phyloP scores from a whole-genome alignment of 75 land plant genomes.

The Azolla pinnata region DNA sequence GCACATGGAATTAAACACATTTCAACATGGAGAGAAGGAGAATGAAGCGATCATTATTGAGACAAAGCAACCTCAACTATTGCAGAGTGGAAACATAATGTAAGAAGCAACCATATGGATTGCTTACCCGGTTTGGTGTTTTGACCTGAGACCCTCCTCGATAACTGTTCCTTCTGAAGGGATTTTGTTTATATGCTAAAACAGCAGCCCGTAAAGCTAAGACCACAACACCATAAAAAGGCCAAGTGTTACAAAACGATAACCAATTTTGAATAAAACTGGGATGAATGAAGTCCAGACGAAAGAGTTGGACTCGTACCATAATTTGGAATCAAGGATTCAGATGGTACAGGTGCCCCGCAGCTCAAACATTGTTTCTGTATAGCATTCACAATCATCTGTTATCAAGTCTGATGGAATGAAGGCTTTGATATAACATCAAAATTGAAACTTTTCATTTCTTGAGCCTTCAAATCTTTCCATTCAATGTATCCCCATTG shows the following conservation, averaged over 20 bases:
- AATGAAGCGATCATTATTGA: too few relatives aligned
- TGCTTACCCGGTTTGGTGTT: conserved; percentile 66
- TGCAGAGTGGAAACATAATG: neutral
- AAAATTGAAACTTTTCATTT: too few relatives aligned
- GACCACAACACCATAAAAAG: too few relatives aligned
- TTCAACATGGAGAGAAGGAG: too few relatives aligned
- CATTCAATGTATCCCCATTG: too few relatives aligned
- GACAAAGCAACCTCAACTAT: neutral
- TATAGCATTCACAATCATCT: too few relatives aligned
- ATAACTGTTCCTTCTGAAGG: conserved; percentile 50
- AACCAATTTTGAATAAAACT: neutral
- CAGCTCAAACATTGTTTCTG: neutral
- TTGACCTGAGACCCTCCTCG: conserved; percentile 23
- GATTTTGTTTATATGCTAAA: conserved; percentile 62
- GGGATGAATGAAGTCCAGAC: neutral
- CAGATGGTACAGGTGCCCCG: neutral
- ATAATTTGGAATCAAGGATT: neutral
- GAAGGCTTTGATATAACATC: too few relatives aligned
- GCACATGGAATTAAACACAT: too few relatives aligned
- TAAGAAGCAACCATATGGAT: neutral
- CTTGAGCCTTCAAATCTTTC: too few relatives aligned
- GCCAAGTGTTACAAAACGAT: too few relatives aligned
- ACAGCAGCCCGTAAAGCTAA: conserved; percentile 71
- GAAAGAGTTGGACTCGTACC: too few relatives aligned
- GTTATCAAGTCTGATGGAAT: too few relatives aligned